Base-by-base conservation (phyloP, 202 grass and related monocot genomes). In the Carex arenaria region DNA sequence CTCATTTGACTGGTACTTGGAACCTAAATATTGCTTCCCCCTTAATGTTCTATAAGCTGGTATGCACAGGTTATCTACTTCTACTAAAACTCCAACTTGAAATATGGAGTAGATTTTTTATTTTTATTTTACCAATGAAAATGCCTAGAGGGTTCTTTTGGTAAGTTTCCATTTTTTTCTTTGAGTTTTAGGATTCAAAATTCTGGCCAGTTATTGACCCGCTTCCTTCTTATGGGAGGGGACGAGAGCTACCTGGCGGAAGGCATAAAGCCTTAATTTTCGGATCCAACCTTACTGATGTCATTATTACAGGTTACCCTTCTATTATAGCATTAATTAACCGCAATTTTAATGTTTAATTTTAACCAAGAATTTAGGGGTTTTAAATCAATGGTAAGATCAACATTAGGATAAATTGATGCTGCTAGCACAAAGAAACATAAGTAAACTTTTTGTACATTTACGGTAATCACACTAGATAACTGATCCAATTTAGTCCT, bases 141-240 rank as follows among this genome's bases (percentile, higher is more conserved):
- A 1, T 15, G 8, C 32, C 17, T 77, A 47, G 26, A 57, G 52
- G 28, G 51, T 36, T 57, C 28, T 77, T 77, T 71, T 71, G 67
- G n/a, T 80, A 62, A 80, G 73, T 59, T 59, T 42, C 32, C 20
- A 43, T 47, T 45, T 63, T 38, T 63, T 82, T 17, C 56, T 20
- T 42, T 68, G 63, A 49, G n/a, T 56, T 89, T 42, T 84, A 98
- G 93, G 78, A 95, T 84, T 92, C 92, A 30, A 89, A 64, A 11
- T 38, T 87, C 75, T 95, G 93, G 96, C 91, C 93, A 73, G 78
- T 88, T 70, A 86, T 95, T 34, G 88, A 98, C 80, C 96, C 96
- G 67, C 91, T 98, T 64, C 93, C 96, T 57, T 95, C 96, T 10
- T 98, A 95, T 87, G 96, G 93, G n/a, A 85, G 91, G 68, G 96